Evolutionary conservation across 75 land plant genomes (phyloP), one percentile per base, ranked within the genome.

Genomic region (Pinus taeda): DNA sequence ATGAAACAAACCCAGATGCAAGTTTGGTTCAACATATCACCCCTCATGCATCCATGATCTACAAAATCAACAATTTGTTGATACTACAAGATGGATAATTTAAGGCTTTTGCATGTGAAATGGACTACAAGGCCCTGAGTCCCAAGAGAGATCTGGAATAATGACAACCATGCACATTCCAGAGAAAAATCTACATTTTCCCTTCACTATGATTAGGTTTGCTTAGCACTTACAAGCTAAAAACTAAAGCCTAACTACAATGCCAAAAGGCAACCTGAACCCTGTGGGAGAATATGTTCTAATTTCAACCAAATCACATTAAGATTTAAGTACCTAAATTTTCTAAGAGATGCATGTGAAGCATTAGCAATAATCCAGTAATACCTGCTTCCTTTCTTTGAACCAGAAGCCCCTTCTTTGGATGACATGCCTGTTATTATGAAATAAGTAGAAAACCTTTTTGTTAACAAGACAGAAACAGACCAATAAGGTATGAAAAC

Each of bases 361-460:
- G 58, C 74, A 73, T 57, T 73, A 73, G 58, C 36, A 73, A 73
- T 56, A 57, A 73, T 53, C 74, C 58, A 57, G 17, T 49, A 73
- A 73, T 93, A 89, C 93, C 93, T 92, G 90, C 87, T 92, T 77
- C 94, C 92, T 87, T 90, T 92, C 94, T 92, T 90, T 90, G 90
- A 80, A 88, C 82, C 92, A 90, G 90, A 87, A 73, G 82, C 85
- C 84, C 90, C 94, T 81, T 92, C 94, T 92, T 92, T 92, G 85
- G 92, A 92, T 77, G 88, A 83, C 83, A 83, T 85, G 90, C 94
- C 94, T 88, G 92, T 86, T 80, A 90, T 92, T 79, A 81, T 79
- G 61, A 93, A 91, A 89, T 84, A 89, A 83, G 84, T 84, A 81
- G 64, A 81, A 88, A 91, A 82, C 88, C 76, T 87, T 82, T 83